Conservation (phyloP, 2,329 filamentous ascomycete genomes). For the Ascochyta pisi region DNA sequence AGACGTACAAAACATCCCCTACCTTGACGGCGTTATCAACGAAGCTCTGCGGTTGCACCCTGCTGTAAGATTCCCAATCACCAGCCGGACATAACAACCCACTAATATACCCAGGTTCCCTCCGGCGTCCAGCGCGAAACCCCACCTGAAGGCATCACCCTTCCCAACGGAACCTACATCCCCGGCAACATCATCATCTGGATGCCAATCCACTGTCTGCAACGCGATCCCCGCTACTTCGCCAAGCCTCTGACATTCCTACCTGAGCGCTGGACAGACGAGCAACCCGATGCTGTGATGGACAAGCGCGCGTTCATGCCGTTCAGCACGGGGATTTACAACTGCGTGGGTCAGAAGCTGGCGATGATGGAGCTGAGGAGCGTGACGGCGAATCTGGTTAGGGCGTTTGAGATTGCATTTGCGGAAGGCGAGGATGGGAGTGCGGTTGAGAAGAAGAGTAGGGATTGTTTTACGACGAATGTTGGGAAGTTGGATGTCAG, state of each 20-base stretch:
- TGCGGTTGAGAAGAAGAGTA: slow-evolving; percentile 26
- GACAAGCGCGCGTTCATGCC: slow-evolving; percentile 70
- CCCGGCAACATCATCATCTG: slow-evolving; percentile 38
- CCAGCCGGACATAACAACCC: neutral
- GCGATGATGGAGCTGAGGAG: slow-evolving; percentile 70
- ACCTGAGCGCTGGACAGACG: slow-evolving; percentile 42
- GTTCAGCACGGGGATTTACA: slow-evolving; percentile 71
- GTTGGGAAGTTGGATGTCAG: slow-evolving; percentile 41
- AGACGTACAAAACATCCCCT: slow-evolving; percentile 33
- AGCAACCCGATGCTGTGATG: slow-evolving; percentile 27
- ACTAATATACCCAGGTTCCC: slow-evolving; percentile 32
- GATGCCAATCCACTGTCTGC: slow-evolving; percentile 41
- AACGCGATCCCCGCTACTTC: slow-evolving; percentile 41
- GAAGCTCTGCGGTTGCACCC: slow-evolving; percentile 42
- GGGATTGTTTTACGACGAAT: slow-evolving; percentile 41
- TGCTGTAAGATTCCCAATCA: slow-evolving; percentile 22
- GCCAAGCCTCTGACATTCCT: slow-evolving; percentile 33
- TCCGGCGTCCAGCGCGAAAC: slow-evolving; percentile 43
- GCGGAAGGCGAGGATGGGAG: slow-evolving; percentile 35
- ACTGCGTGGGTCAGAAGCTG: slow-evolving; percentile 73
- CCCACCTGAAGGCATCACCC: slow-evolving; percentile 40
- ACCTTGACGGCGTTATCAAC: slow-evolving; percentile 43
- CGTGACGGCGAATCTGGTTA: slow-evolving; percentile 66
- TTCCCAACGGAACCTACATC: slow-evolving; percentile 40
- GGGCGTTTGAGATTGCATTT: slow-evolving; percentile 62